Conservation (phyloP, 805 yeast species). For the Wickerhamomyces ciferrii region DNA sequence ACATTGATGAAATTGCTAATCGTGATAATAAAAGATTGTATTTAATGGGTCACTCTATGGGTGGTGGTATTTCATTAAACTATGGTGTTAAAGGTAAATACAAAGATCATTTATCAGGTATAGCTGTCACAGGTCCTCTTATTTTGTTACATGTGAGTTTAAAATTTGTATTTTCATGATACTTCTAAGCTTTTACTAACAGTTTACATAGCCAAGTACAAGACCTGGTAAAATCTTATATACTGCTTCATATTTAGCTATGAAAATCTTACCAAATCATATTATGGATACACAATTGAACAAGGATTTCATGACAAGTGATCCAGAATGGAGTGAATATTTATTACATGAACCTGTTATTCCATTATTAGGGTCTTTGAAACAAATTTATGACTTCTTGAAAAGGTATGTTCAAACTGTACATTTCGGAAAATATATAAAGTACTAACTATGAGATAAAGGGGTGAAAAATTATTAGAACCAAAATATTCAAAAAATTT, state of each 20-base stretch:
- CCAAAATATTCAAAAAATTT: constrained; percentile 25
- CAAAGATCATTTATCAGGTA: constrained; percentile 39
- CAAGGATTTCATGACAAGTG: constrained; percentile 48
- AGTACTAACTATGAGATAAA: constrained; percentile 9
- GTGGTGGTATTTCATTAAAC: constrained; percentile 67
- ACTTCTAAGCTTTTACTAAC: neutral
- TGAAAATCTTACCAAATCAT: constrained; percentile 39
- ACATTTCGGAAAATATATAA: too few species aligned
- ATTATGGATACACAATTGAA: constrained; percentile 51
- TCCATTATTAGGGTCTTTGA: constrained; percentile 49
- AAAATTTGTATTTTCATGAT: neutral
- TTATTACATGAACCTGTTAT: constrained; percentile 36
- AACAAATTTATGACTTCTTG: constrained; percentile 55
- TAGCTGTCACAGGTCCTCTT: constrained; percentile 55
- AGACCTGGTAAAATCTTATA: constrained; percentile 44
- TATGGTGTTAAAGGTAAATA: constrained; percentile 54
- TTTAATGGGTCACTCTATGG: constrained; percentile 75
- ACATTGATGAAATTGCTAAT: constrained; percentile 28
- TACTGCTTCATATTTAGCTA: constrained; percentile 33
- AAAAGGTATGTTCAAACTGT: constrained; percentile 13
- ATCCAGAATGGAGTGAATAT: constrained; percentile 39
- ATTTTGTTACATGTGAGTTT: constrained; percentile 38
- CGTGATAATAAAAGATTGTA: constrained; percentile 32
- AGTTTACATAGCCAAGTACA: constrained; percentile 35
- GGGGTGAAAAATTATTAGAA: constrained; percentile 51